Conservation (phyloP, 129 eudicot species). For the Chrysanthemum seticuspe region DNA sequence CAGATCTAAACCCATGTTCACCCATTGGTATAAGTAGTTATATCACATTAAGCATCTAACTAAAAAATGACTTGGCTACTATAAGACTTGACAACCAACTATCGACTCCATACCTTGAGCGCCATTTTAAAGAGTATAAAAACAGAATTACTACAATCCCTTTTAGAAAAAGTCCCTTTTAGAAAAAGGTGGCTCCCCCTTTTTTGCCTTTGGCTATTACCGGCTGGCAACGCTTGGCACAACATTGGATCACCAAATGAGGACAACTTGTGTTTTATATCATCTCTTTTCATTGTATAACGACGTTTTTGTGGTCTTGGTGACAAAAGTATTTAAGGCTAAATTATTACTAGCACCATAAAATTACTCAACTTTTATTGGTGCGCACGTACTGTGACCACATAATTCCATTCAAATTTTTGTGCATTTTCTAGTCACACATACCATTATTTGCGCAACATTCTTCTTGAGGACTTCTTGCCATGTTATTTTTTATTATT, state of each 20-base stretch:
- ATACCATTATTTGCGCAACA: conserved; percentile 13
- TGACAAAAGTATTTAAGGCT: conserved; percentile 6
- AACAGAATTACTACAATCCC: no score
- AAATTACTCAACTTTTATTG: neutral
- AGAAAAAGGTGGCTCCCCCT: no score
- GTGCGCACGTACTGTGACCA: neutral
- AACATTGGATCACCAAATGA: neutral
- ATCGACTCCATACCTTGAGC: neutral
- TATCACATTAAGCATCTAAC: no score
- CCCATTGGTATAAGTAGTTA: no score
- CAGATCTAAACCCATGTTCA: no score
- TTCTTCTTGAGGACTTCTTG: neutral
- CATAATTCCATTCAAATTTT: neutral
- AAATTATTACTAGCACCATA: conserved; percentile 5
- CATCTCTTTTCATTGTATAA: conserved; percentile 23
- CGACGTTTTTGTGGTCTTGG: conserved; percentile 10
- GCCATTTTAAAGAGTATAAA: no score
- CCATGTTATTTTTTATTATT: no score
- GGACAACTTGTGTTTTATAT: conserved; percentile 1
- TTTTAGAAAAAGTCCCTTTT: no score
- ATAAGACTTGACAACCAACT: no score
- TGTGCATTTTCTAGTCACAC: conserved; percentile 2
- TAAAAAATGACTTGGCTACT: no score
- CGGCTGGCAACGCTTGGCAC: no score
- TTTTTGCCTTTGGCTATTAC: no score